phyloP scores from a whole-genome alignment of 1,284 basidiomycete species.

The Cryptococcus wingfieldii region DNA sequence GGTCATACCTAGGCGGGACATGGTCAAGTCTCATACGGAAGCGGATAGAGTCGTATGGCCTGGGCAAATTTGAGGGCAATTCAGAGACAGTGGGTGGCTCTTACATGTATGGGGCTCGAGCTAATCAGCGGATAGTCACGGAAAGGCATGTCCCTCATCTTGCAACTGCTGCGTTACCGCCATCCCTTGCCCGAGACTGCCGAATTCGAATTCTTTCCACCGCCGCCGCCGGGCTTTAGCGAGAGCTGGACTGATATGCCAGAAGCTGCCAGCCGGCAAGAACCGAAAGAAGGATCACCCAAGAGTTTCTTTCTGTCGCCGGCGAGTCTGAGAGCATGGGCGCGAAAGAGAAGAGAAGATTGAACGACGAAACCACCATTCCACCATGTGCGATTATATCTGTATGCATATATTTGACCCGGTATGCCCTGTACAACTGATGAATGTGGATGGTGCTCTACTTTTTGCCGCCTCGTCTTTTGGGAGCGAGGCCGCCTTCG shows the following conservation, averaged over 20 bases:
- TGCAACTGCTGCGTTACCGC: constrained; percentile 29
- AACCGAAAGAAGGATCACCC: constrained; percentile 12
- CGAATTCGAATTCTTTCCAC: constrained; percentile 35
- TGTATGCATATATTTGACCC: too few relatives aligned
- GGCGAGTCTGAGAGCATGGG: constrained; percentile 16
- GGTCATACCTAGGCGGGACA: constrained; percentile 43
- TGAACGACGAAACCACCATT: too few relatives aligned
- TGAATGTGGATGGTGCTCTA: too few relatives aligned
- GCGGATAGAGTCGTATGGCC: constrained; percentile 45
- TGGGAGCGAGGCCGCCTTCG: constrained; percentile 2
- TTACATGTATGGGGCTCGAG: neutral
- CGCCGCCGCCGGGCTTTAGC: constrained; percentile 27
- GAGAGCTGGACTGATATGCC: constrained; percentile 22
- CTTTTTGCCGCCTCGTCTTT: constrained; percentile 4
- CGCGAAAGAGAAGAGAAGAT: constrained; percentile 6
- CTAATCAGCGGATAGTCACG: constrained; percentile 28
- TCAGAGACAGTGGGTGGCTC: constrained; percentile 36
- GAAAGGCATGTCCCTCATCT: constrained; percentile 48
- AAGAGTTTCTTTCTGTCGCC: constrained; percentile 9
- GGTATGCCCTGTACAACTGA: too few relatives aligned
- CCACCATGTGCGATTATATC: too few relatives aligned
- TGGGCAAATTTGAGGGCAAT: constrained; percentile 46
- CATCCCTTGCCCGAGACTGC: constrained; percentile 34
- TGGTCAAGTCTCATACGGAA: constrained; percentile 43
- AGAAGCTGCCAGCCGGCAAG: constrained; percentile 6